Conservation (phyloP, 2,329 filamentous ascomycete genomes). For the Ophiostoma australiae region DNA sequence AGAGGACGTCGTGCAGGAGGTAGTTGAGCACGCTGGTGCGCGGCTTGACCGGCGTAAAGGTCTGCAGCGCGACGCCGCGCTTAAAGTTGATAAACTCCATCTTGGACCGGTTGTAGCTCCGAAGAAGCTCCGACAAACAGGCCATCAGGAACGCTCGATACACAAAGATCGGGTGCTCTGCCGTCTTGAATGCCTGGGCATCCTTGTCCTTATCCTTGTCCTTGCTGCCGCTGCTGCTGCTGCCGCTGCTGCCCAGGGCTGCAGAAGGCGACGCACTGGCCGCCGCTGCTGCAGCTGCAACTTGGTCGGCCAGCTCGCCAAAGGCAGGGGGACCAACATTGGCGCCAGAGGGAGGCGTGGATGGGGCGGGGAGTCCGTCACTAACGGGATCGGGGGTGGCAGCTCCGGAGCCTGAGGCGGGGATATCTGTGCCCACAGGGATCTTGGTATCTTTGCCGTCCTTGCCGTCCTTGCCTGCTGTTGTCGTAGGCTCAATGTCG, state of each 20-base stretch:
- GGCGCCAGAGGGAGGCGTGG: constrained; percentile 9
- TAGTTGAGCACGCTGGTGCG: constrained; percentile 92
- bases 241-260: background rate
- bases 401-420: background rate
- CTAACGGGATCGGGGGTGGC: background rate
- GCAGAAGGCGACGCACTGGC: background rate
- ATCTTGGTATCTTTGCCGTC: background rate
- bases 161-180: constrained; percentile 92
- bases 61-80: constrained; percentile 76
- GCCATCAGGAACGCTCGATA: constrained; percentile 94
- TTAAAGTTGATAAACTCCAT: constrained; percentile 99
- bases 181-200: constrained; percentile 81
- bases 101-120: constrained; percentile 91
- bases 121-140: constrained; percentile 82
- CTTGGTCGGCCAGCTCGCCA: constrained; percentile 2
- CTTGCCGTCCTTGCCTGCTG: constrained; percentile 14
- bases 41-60: constrained; percentile 86
- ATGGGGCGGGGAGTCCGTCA: background rate
- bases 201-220: constrained; percentile 39
- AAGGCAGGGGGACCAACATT: background rate
- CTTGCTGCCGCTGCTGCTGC: constrained; percentile 2
- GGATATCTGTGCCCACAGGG: constrained; percentile 23
- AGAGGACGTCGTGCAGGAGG: constrained; percentile 72
- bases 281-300: background rate
- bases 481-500: constrained; percentile 60